Base-by-base conservation (phyloP, 257 asterid species). In the Eucommia ulmoides region DNA sequence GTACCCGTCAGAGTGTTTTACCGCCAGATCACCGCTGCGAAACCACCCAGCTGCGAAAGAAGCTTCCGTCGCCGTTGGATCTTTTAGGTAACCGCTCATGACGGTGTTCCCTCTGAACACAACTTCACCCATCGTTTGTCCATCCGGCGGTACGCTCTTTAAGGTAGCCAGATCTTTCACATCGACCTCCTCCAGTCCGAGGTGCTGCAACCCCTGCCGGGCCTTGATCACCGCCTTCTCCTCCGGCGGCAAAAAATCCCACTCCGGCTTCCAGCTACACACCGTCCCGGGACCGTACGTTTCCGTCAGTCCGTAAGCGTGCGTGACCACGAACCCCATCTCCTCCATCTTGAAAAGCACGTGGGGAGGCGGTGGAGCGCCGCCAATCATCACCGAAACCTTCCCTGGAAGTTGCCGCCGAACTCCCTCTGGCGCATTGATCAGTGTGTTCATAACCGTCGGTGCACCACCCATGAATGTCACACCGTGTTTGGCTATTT, bases 71-170 rank as follows among this genome's bases (percentile, higher is more conserved):
- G 48, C 48, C 19, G n/a, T 16, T 6, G 15, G 2, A 16, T 42
- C 19, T 42, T 42, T 42, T 21, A 42, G 19, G 48, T 42, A 42
- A 8, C 48, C 48, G 19, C 19, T 42, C 48, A 42, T 42, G 8
- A 42, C 48, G 19, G 20, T 42, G 20, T 42, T 42, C 10, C 48
- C 48, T 42, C 48, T 42, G 20, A 42, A 42, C 48, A 42, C 19
- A 42, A 42, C 48, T 21, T 42, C 48, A 42, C 48, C 48, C 48
- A 42, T 42, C 19, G 48, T 42, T 16, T 42, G n/a, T 42, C 20
- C 48, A 42, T 42, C 48, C 19, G 19, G 48, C 2, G 48, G 48
- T 9, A 42, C 48, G 19, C 48, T 42, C 48, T 42, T 42, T 21
- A 42, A 16, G n/a, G 48, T 42, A 16, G 48, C 19, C n/a, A 21